These are phyloP conservation scores for Apiospora sp. DNA, from an alignment of 2,329 filamentous ascomycete genomes.

Conservation along the genomic window DNA sequence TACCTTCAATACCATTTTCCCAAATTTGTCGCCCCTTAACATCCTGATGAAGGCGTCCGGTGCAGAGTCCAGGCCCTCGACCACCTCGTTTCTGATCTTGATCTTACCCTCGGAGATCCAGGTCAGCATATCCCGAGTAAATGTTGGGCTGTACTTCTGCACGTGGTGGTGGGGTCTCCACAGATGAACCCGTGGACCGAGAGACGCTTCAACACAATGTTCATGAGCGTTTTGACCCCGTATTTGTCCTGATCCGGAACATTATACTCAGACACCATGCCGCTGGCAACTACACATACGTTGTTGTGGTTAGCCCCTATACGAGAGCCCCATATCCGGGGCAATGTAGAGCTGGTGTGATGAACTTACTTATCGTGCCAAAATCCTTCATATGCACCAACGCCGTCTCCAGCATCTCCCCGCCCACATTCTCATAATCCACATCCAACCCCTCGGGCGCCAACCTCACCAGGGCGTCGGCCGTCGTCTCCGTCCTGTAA, in stretches of 20 bases:
- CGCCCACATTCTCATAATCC: conserved; percentile 63
- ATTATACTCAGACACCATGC: conserved; percentile 24
- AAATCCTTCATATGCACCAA: conserved; percentile 29
- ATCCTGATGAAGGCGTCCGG: background rate
- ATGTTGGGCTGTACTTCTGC: background rate
- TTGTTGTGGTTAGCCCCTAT: background rate
- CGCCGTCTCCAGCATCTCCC: conserved; percentile 54
- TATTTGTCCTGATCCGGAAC: conserved; percentile 26
- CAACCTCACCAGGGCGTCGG: conserved; percentile 72
- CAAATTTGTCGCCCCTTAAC: conserved; percentile 28
- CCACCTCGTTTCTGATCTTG: conserved; percentile 23
- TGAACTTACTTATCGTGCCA: conserved; percentile 9
- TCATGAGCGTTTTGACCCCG: conserved; percentile 38
- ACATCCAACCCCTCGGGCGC: conserved; percentile 81
- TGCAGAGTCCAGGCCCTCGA: conserved; percentile 22
- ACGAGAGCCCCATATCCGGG: too few relatives aligned
- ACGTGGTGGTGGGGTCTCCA: background rate
- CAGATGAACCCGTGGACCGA: conserved; percentile 27
- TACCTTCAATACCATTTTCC: conserved; percentile 29
- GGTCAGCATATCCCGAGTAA: background rate
- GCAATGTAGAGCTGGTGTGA: too few relatives aligned
- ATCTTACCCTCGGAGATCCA: conserved; percentile 28
- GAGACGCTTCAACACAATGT: conserved; percentile 28
- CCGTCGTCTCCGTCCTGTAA: conserved; percentile 82
- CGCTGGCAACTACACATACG: conserved; percentile 26